Evolutionary conservation across 108 stramenopile genomes (phyloP).

Genomic region (Conticribra guillardii): DNA sequence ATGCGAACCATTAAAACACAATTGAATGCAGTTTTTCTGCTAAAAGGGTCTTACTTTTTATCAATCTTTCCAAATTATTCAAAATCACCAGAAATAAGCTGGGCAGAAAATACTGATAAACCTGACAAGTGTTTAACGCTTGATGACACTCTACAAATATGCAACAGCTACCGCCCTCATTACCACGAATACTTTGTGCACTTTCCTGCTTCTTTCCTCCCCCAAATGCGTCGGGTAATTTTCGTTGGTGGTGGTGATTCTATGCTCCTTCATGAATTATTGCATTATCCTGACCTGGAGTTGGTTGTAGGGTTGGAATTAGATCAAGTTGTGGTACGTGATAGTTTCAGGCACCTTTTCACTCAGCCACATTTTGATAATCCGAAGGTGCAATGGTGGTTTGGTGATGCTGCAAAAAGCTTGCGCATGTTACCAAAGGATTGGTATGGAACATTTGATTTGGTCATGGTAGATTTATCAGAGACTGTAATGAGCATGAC

Average conservation of each 20-base stretch:
- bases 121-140: constrained; percentile 23
- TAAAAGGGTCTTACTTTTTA: not conserved
- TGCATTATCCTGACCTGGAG: constrained; percentile 51
- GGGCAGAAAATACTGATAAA: constrained; percentile 9
- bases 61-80: not conserved
- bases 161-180: constrained; percentile 52
- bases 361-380: constrained; percentile 57
- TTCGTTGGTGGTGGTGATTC: constrained; percentile 54
- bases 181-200: constrained; percentile 58
- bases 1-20: no score
- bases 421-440: constrained; percentile 36
- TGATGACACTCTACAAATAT: constrained; percentile 45
- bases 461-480: constrained; percentile 40
- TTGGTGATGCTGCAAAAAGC: constrained; percentile 24
- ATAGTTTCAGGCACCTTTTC: constrained; percentile 27
- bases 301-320: constrained; percentile 50
- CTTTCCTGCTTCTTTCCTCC: constrained; percentile 42
- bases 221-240: constrained; percentile 13
- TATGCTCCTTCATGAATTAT: constrained; percentile 55
- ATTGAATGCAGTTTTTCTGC: no score
- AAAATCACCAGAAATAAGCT: constrained; percentile 3
- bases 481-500: constrained; percentile 23
- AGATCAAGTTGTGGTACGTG: constrained; percentile 49
- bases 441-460: constrained; percentile 51
- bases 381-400: constrained; percentile 48